Evolutionary conservation across 495 filamentous ascomycete genomes (phyloP).

Genomic region (Daldinia caldariorum): DNA sequence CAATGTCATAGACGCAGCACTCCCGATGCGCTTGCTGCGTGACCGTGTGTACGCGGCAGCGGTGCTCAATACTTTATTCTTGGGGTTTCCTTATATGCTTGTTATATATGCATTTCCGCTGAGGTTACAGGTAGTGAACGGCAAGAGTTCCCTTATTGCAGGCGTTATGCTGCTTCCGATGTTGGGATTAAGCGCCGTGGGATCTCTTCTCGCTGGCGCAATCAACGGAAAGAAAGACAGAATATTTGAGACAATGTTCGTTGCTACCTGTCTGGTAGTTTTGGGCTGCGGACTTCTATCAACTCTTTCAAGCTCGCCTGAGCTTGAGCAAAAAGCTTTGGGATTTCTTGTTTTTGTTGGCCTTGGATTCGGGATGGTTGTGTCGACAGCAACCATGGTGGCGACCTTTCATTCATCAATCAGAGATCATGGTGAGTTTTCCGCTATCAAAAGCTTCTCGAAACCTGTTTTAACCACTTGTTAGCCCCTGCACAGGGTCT

Average conservation of each 20-base stretch:
- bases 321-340: conserved; percentile 51
- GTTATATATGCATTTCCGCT: conserved; percentile 67
- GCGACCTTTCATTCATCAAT: conserved; percentile 48
- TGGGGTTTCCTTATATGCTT: conserved; percentile 67
- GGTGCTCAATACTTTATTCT: conserved; percentile 55
- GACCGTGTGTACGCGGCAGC: conserved; percentile 55
- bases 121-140: conserved; percentile 67
- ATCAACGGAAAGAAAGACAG: conserved; percentile 48
- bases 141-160: conserved; percentile 56
- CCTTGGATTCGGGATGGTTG: conserved; percentile 57
- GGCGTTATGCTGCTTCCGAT: conserved; percentile 70
- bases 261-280: conserved; percentile 48
- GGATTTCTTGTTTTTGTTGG: conserved; percentile 58
- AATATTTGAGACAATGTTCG: conserved; percentile 51
- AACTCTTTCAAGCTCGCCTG: conserved; percentile 43
- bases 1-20: conserved; percentile 50
- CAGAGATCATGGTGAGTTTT: conserved; percentile 51
- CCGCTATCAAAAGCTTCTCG: not conserved
- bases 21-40: conserved; percentile 56
- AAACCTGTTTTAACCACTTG: conserved; percentile 11
- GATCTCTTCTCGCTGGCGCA: conserved; percentile 55
- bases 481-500: conserved; percentile 62
- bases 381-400: conserved; percentile 52
- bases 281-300: conserved; percentile 54
- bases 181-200: conserved; percentile 59